A percentile compares a stretch with the other conserved stretches of the same genome.
Conservation (phyloP, 2,329 filamentous ascomycete species). For the Pyrenochaeta sp. region DNA sequence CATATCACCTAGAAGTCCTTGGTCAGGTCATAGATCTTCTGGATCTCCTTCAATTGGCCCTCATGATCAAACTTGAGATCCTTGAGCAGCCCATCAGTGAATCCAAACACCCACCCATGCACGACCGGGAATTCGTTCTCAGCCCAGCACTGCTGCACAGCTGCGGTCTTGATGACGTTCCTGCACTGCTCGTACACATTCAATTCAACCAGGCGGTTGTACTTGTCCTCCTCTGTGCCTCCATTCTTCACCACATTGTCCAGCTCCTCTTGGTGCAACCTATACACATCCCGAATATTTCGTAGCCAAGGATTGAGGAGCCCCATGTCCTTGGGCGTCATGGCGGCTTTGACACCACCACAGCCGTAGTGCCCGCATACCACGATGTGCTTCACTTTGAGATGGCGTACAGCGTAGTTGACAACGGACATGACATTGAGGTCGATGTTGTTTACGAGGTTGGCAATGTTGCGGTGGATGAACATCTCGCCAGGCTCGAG, state of each 20-base stretch:
- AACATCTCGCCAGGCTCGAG: conserved; percentile 47
- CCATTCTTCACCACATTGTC: conserved; percentile 51
- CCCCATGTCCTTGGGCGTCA: conserved; percentile 73
- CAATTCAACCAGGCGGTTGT: conserved; percentile 48
- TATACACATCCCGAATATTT: conserved; percentile 78
- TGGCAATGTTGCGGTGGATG: conserved; percentile 48
- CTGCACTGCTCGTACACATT: conserved; percentile 50
- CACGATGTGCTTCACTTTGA: conserved; percentile 71
- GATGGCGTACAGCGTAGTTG: conserved; percentile 52
- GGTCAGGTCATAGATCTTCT: conserved; percentile 69
- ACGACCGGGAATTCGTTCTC: conserved; percentile 73
- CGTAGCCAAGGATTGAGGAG: conserved; percentile 77
- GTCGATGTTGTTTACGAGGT: conserved; percentile 52
- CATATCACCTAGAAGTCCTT: conserved; percentile 14
- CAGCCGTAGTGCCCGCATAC: conserved; percentile 75
- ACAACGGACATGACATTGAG: conserved; percentile 53
- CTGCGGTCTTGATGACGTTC: conserved; percentile 59
- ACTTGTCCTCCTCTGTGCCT: conserved; percentile 36
- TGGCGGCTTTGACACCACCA: conserved; percentile 70
- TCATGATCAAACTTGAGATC: conserved; percentile 71
- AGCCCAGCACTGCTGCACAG: conserved; percentile 66
- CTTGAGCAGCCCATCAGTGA: conserved; percentile 72
- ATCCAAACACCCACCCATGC: conserved; percentile 78
- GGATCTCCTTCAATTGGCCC: conserved; percentile 63
- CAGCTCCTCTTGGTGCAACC: conserved; percentile 74